Evolutionary conservation across 768 basidiomycete genomes (phyloP).

Genomic region (Suillus bovinus): DNA sequence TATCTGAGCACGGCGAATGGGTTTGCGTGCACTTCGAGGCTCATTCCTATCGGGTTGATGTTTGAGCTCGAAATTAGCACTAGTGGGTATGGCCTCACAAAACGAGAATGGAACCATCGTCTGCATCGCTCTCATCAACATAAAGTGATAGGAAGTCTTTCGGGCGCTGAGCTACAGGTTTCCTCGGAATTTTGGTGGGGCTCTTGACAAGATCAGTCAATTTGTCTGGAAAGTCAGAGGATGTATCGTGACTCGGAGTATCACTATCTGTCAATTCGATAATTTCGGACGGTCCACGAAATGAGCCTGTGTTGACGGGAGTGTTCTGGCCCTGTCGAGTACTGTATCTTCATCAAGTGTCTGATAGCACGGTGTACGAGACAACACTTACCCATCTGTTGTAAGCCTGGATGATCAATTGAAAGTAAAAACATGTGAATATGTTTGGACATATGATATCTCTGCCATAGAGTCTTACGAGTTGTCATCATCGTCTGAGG

Average conservation of each 20-base stretch:
- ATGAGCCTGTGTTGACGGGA: background rate
- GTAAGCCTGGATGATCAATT: conserved; percentile 9
- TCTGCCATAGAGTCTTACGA: conserved; percentile 24
- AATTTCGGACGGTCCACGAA: conserved; percentile 17
- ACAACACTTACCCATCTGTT: conserved; percentile 3
- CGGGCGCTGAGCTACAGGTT: conserved; percentile 5
- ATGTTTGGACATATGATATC: conserved; percentile 15
- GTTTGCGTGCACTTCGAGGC: conserved; percentile 49
- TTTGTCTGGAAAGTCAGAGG: conserved; percentile 23
- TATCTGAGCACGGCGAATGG: conserved; percentile 31
- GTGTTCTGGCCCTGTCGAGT: background rate
- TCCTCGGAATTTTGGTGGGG: conserved; percentile 11
- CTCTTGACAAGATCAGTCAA: conserved; percentile 25
- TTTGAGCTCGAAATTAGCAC: conserved; percentile 2
- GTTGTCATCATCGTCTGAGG: conserved; percentile 44
- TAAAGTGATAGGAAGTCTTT: conserved; percentile 23
- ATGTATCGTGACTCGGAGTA: conserved; percentile 15
- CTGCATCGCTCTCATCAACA: conserved; percentile 33
- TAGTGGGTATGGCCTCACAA: conserved; percentile 30
- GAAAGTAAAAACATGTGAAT: conserved; percentile 1
- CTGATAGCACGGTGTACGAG: background rate
- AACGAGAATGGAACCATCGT: conserved; percentile 40
- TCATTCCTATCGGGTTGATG: conserved; percentile 39
- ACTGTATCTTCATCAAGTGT: background rate
- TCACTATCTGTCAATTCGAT: conserved; percentile 35